phyloP scores from a whole-genome alignment of 2,329 filamentous ascomycete species.

The Aaosphaeria pasadenensis region DNA sequence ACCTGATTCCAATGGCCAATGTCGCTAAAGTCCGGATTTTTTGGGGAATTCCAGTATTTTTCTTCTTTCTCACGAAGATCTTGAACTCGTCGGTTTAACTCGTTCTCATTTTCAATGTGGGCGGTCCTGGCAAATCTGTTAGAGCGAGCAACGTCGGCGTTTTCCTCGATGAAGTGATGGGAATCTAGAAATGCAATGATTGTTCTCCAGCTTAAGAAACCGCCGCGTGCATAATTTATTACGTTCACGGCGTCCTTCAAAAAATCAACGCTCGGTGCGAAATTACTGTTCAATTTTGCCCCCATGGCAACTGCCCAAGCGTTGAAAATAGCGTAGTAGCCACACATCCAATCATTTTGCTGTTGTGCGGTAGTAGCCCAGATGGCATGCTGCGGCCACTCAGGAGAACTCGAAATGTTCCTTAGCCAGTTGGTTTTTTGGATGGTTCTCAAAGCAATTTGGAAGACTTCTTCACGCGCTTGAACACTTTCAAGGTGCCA shows the following conservation, averaged over 20 bases:
- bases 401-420: too few relatives aligned
- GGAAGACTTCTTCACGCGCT: too few relatives aligned
- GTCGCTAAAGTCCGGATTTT: background rate
- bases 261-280: conserved; percentile 1
- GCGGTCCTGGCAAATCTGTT: background rate
- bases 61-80: background rate
- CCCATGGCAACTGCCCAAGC: conserved; percentile 15
- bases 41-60: background rate
- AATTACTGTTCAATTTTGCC: conserved; percentile 6
- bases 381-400: too few relatives aligned
- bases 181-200: background rate
- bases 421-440: too few relatives aligned
- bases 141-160: background rate
- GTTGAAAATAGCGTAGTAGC: conserved; percentile 11
- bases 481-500: background rate
- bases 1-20: background rate
- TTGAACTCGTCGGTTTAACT: background rate
- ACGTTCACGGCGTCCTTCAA: conserved; percentile 1
- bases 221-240: background rate
- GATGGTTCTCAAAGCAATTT: too few relatives aligned
- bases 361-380: background rate
- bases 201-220: background rate
- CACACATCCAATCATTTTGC: background rate
- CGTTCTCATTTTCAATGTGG: background rate
- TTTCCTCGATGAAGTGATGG: conserved; percentile 1